Conservation (phyloP, 106 monocot genomes). For the Allium sativum region DNA sequence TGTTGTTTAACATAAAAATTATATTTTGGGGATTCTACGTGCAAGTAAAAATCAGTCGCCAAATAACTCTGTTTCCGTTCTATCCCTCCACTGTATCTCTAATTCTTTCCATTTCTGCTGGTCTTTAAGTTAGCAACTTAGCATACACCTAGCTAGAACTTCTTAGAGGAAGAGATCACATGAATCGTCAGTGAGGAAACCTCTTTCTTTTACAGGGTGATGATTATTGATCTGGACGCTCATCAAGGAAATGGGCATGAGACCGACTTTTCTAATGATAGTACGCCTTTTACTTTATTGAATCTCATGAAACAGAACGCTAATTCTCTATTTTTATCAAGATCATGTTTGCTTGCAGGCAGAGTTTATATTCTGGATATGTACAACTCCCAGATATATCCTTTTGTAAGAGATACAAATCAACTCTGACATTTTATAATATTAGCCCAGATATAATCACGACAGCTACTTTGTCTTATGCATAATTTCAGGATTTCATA, state of each 20-base stretch:
- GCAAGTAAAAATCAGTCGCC: too few species aligned
- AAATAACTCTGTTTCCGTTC: too few species aligned
- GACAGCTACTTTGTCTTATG: too few species aligned
- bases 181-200: too few species aligned
- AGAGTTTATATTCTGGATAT: conserved; percentile 95
- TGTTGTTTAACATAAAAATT: too few species aligned
- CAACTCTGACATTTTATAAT: too few species aligned
- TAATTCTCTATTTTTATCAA: conserved; percentile 8
- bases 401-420: conserved; percentile 47
- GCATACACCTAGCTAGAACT: too few species aligned
- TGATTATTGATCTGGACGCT: conserved; percentile 99
- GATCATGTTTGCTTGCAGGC: conserved; percentile 32
- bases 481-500: too few species aligned
- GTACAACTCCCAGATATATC: conserved; percentile 95
- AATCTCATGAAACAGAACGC: not conserved
- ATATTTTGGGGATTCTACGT: too few species aligned
- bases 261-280: conserved; percentile 79
- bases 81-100: not conserved
- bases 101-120: not conserved
- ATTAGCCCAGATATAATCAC: too few species aligned
- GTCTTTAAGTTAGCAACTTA: too few species aligned
- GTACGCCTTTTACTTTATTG: conserved; percentile 16
- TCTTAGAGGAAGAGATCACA: too few species aligned
- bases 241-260: conserved; percentile 99
- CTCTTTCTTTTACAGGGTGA: conserved; percentile 32